These are phyloP conservation scores for Neoarthrinium moseri DNA, from an alignment of 2,329 filamentous ascomycete genomes.

Conservation along the genomic window DNA sequence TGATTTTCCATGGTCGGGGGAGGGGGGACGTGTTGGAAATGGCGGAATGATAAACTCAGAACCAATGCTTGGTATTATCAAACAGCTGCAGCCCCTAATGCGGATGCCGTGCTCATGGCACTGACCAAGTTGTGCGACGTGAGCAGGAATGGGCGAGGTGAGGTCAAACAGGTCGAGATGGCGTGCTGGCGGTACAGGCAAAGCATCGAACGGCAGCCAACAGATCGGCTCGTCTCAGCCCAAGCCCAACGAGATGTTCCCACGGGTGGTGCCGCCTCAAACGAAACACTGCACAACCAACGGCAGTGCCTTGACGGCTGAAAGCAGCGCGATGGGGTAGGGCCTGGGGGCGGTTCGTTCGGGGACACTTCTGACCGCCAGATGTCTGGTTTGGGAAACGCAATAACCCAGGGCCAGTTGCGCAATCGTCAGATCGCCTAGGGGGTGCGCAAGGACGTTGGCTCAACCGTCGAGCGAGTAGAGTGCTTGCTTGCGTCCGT, in stretches of 20 bases:
- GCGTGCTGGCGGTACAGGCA: constrained; percentile 6
- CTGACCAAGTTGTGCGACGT: constrained; percentile 7
- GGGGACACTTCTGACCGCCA: not conserved
- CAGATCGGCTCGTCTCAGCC: not conserved
- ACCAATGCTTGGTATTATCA: not conserved
- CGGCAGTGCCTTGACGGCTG: too few relatives aligned
- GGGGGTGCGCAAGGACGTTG: not conserved
- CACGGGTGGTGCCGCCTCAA: too few relatives aligned
- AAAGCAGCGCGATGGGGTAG: too few relatives aligned
- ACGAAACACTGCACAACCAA: too few relatives aligned
- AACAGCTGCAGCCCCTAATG: not conserved
- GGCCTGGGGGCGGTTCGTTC: not conserved
- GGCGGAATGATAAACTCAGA: constrained; percentile 5
- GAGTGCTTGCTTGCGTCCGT: too few relatives aligned
- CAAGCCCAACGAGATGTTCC: not conserved
- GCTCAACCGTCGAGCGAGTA: too few relatives aligned
- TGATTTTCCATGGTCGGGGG: constrained; percentile 16
- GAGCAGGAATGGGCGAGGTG: not conserved
- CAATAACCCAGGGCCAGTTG: constrained; percentile 3
- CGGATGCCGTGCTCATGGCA: constrained; percentile 5
- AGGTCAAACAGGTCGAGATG: constrained; percentile 8
- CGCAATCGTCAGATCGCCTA: not conserved
- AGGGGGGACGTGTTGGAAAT: constrained; percentile 1
- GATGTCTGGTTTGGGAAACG: not conserved
- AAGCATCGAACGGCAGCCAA: not conserved